Evolutionary conservation across 805 yeast genomes (phyloP), one percentile per base, ranked within the genome.

Genomic region (Cyberlindnera xishuangbannaensis): DNA sequence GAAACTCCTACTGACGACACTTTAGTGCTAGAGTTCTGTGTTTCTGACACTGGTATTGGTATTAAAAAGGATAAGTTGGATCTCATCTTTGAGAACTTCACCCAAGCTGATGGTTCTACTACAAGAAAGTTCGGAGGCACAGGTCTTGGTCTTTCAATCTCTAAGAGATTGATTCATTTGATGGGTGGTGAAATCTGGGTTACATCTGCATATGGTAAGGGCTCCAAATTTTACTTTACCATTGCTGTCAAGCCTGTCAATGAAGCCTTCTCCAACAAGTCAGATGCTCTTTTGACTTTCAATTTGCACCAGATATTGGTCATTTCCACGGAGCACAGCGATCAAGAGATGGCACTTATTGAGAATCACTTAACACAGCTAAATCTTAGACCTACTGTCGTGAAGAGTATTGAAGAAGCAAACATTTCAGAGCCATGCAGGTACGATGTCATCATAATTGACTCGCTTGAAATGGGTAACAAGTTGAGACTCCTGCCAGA

Each of bases 151-250:
- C 67, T 85, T 34, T 83, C 94, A 3, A 85, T 85, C 55, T 86
- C 95, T 7, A 84, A 83, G 56, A 86, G 84, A 48, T 69, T 85
- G 46, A 85, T 86, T 51, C 88, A 83, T 50, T 67, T 85, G 41
- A 85, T 86, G 95, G 95, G 95, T 28, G 95, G 95, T 53, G 90
- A 82, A 43, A 84, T 85, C 41, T 84, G 95, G 95, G 95, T 86
- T 18, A 75, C 83, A 16, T 83, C 94, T 1, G 70, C 71, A 37
- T 83, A 78, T 51, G 94, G 90, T n/a, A 63, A 71, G 49, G 95
- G 95, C 2, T 83, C 94, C 4, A 79, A 79, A 48, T 85, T 85
- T 56, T 81, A 75, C 59, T 85, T 85, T 58, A 83, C 95, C 0
- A 74, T 85, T 20, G 71, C 80, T 23, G 86, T 84, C n/a, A 68